Evolutionary conservation across 805 yeast species (phyloP).

Genomic region (Nakazawaea anatomiae): DNA sequence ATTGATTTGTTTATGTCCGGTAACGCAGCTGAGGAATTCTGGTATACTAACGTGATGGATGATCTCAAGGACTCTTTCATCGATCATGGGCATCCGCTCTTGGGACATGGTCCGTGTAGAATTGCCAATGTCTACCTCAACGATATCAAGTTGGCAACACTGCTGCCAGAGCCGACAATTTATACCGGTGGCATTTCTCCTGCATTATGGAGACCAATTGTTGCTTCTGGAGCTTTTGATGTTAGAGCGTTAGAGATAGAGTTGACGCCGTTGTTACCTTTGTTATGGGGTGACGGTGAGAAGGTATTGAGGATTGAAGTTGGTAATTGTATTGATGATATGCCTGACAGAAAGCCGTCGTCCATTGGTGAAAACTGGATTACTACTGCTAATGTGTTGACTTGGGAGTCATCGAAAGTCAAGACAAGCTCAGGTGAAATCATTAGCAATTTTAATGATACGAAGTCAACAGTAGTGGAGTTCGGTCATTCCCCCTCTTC

Average conservation of each 20-base stretch:
- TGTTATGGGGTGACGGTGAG: conserved; percentile 48
- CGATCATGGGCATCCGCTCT: conserved; percentile 31
- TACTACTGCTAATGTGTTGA: conserved; percentile 46
- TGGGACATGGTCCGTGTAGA: conserved; percentile 71
- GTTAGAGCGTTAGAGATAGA: conserved; percentile 66
- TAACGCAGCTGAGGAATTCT: conserved; percentile 76
- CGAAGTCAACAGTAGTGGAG: conserved; percentile 27
- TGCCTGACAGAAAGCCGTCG: conserved; percentile 23
- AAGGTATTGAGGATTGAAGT: conserved; percentile 40
- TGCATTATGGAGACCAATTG: conserved; percentile 75
- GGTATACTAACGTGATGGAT: conserved; percentile 64
- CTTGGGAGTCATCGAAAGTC: conserved; percentile 45
- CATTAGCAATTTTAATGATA: conserved; percentile 20
- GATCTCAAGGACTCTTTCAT: conserved; percentile 34
- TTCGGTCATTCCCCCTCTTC: conserved; percentile 22
- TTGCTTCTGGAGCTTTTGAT: conserved; percentile 69
- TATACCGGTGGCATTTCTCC: conserved; percentile 84
- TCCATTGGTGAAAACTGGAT: conserved; percentile 52
- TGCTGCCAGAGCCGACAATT: conserved; percentile 66
- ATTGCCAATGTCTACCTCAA: conserved; percentile 56
- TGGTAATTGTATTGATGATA: conserved; percentile 44
- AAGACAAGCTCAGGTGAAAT: conserved; percentile 33
- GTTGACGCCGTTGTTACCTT: conserved; percentile 62
- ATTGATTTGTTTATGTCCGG: conserved; percentile 65
- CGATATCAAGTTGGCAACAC: conserved; percentile 52